Conservation (phyloP, 352 stramenopile genomes). For the Phytophthora palmivora region DNA sequence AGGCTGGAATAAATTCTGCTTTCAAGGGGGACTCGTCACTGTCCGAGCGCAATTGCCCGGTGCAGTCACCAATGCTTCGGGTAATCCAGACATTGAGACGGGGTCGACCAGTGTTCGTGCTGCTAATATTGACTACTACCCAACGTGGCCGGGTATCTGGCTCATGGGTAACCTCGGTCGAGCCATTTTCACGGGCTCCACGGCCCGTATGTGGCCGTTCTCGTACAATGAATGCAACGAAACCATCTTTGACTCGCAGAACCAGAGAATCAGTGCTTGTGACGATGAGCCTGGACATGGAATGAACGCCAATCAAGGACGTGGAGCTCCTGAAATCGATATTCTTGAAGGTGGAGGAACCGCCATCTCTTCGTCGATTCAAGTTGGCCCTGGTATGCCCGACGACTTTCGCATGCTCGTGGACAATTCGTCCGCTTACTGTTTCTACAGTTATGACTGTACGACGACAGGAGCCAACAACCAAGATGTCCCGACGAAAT, state of each 20-base stretch:
- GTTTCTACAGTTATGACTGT: constrained; percentile 52
- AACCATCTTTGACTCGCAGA: constrained; percentile 47
- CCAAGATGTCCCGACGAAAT: constrained; percentile 42
- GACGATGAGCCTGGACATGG: constrained; percentile 91
- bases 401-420: constrained; percentile 48
- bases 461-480: constrained; percentile 52
- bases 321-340: too few species aligned
- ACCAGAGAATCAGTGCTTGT: constrained; percentile 87
- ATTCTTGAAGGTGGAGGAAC: too few species aligned
- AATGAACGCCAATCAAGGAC: too few species aligned
- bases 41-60: constrained; percentile 85
- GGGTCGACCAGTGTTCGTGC: constrained; percentile 27
- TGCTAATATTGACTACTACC: constrained; percentile 46
- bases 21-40: constrained; percentile 93
- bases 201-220: constrained; percentile 95
- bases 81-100: constrained; percentile 57
- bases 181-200: constrained; percentile 93
- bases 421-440: constrained; percentile 29
- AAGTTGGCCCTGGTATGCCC: constrained; percentile 67
- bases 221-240: constrained; percentile 93
- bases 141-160: constrained; percentile 95
- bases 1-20: constrained; percentile 98
- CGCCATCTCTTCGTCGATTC: too few species aligned
- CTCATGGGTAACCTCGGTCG: constrained; percentile 94
- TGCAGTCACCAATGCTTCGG: constrained; percentile 38